Percentiles rank a stretch among this genome's conserved stretches.
These are phyloP conservation scores for Trichosporon faecale DNA, from an alignment of 1,284 basidiomycete species.

Conservation along the genomic window DNA sequence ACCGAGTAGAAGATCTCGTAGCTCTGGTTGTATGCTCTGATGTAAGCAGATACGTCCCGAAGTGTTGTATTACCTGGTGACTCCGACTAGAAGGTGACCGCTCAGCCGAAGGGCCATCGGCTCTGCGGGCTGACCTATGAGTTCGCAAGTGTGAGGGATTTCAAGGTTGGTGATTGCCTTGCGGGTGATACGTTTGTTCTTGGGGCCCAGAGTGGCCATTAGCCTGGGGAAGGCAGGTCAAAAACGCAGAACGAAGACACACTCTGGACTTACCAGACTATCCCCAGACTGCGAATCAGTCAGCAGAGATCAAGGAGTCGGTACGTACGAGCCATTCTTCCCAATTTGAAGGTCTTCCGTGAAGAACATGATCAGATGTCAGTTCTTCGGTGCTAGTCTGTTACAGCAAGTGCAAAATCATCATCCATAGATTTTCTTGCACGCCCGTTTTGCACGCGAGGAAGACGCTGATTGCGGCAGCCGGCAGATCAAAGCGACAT, in stretches of 20 bases:
- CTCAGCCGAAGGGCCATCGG: slow-evolving; percentile 78
- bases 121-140: slow-evolving; percentile 75
- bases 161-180: slow-evolving; percentile 75
- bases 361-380: slow-evolving; percentile 40
- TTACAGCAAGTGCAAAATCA: not conserved
- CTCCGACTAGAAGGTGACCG: slow-evolving; percentile 80
- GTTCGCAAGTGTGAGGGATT: slow-evolving; percentile 70
- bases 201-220: slow-evolving; percentile 78
- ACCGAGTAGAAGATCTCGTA: slow-evolving; percentile 43
- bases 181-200: slow-evolving; percentile 73
- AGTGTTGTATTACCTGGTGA: slow-evolving; percentile 65
- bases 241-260: not conserved
- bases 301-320: not conserved
- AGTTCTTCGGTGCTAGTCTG: not conserved
- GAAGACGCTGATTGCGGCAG: not conserved
- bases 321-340: slow-evolving; percentile 43
- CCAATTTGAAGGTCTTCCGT: slow-evolving; percentile 41
- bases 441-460: not conserved
- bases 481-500: not conserved
- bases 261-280: slow-evolving; percentile 38
- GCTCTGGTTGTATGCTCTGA: slow-evolving; percentile 38
- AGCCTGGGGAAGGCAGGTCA: slow-evolving; percentile 59
- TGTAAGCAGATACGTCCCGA: not conserved
- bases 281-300: slow-evolving; percentile 34
- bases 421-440: not conserved